Evolutionary conservation across 768 basidiomycete genomes (phyloP).

Genomic region (Pleurotus ostreatus): DNA sequence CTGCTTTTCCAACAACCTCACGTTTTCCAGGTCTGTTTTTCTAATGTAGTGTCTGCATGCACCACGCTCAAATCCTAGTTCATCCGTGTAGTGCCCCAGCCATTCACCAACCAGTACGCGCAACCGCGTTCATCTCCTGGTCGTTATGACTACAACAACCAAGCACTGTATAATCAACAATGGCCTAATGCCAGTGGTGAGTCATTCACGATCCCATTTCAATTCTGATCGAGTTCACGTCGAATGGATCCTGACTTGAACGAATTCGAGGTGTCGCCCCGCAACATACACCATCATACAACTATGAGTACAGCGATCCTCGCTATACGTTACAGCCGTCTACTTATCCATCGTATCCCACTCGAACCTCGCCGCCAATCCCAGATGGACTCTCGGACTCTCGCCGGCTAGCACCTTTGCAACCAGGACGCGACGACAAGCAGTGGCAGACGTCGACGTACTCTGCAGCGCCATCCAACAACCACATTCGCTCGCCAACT

Average conservation of each 20-base stretch:
- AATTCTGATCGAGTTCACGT: constrained; percentile 18
- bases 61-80: constrained; percentile 56
- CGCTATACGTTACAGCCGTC: constrained; percentile 44
- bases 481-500: constrained; percentile 58
- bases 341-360: constrained; percentile 33
- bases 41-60: constrained; percentile 46
- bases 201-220: constrained; percentile 29
- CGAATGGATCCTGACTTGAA: constrained; percentile 32
- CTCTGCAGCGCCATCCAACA: constrained; percentile 29
- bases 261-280: constrained; percentile 32
- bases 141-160: constrained; percentile 53
- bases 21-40: constrained; percentile 84
- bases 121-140: constrained; percentile 63
- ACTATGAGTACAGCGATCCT: constrained; percentile 54
- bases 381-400: constrained; percentile 45
- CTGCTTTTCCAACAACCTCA: constrained; percentile 77
- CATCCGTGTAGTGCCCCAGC: constrained; percentile 51
- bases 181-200: constrained; percentile 32
- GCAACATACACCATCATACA: constrained; percentile 40
- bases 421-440: constrained; percentile 38
- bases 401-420: constrained; percentile 53
- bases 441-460: constrained; percentile 38
- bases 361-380: constrained; percentile 45
- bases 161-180: constrained; percentile 45
- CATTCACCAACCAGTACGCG: constrained; percentile 54